Base-by-base conservation (phyloP, 2,329 filamentous ascomycete species). In the Colletotrichum lentis region DNA sequence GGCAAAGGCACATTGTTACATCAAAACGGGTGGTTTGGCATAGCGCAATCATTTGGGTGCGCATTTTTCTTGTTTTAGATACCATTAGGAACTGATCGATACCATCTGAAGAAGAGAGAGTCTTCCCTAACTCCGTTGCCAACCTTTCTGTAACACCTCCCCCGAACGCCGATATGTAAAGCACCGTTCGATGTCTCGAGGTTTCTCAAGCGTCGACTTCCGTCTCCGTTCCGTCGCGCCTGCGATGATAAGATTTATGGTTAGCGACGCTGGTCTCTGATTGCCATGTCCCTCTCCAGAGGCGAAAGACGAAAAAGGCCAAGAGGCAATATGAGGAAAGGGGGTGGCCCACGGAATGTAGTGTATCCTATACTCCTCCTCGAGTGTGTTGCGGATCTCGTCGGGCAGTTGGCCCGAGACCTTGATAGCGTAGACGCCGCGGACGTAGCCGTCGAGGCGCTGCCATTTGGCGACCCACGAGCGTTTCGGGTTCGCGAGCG, bases 401-500 rank as follows among this genome's bases (percentile, higher is more conserved):
- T 91, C 88, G 5, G 89, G 88, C 67, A 91, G 79, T 76, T 92
- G 88, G 20, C 96, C 96, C 39, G 91, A 93, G 27, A 99, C 96
- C 82, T 98, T 97, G 64, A 94, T 92, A 20, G 96, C 96, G 81
- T 99, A 99, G 66, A 96, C 90, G 62, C 96, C 96, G 18, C 89
- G 87, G 60, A 96, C 91, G 78, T 97, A 98, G 63, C 88, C 88
- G 77, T 97, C 93, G 68, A 99, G 82, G 10, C 96, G 88, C 84
- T 98, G 94, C 91, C 94, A 98, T 77, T 93, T 92, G n/a, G 95
- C 94, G 56, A 98, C 93, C 96, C 96, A 99, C 75, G 92, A 96
- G 73, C 85, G 87, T 50, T 82, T 82, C n/a, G 94, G 94, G 77
- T 97, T 90, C 55, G 90, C 88, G 44, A 98, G 86, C 47, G 92